Evolutionary conservation across 1,284 basidiomycete species (phyloP), one percentile per base, ranked within the genome.

Genomic region (Heterobasidion parviporum): DNA sequence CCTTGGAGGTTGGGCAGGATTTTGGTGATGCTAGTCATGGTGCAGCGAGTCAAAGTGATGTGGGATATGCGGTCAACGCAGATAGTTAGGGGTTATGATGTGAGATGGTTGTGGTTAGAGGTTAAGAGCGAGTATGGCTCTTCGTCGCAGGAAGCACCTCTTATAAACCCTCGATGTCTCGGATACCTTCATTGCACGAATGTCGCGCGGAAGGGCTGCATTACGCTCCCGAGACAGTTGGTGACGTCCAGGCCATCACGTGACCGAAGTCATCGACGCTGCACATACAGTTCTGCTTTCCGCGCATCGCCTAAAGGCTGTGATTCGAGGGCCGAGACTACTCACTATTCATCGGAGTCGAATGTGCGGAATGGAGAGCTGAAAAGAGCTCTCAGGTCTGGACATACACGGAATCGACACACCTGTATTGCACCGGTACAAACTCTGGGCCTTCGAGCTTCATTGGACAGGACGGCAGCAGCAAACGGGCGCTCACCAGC

Each of bases 1-100:
- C 61, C 61, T 20, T 55, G 44, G 15, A 56, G 51, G 38, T 33
- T 34, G 45, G 59, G 50, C 10, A 41, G 10, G 38, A n/a, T n/a
- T 12, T 41, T 6, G 38, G 12, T 41, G 38, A 41, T 41, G 38
- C 38, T 12, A n/a, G 10, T 41, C 10, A 41, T 12, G 7, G 38
- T 41, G n/a, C 12, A n/a, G 38, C 4, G 38, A n/a, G 38, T 12
- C 38, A 41, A 12, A 41, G 38, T 41, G 38, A 41, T 41, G 38
- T 12, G 26, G 38, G 6, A 41, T 41, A n/a, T 41, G 38, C 38
- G 38, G n/a, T 41, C 38, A 41, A 41, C 38, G 38, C 38, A 41
- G 38, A 12, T 12, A 41, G 38, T 41, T 41, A 41, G 38, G n/a
- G n/a, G n/a, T 4, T 41, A n/a, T 12, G 38, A 41, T 41, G 38